phyloP scores from a whole-genome alignment of 73 alveolate genomes.

The Durusdinium trenchii region DNA sequence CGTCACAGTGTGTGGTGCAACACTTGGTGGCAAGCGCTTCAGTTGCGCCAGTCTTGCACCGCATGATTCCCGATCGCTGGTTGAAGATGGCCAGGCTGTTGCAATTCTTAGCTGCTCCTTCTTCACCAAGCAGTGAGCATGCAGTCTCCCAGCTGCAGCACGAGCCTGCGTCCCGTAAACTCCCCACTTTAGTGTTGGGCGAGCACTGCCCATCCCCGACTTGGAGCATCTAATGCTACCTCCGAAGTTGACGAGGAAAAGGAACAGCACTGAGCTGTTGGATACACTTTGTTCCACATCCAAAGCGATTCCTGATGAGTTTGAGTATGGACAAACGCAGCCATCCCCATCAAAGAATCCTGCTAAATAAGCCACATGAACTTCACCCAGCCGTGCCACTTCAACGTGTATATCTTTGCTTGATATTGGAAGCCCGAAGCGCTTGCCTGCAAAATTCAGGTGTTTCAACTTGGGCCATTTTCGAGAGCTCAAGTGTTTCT shows the following conservation, averaged over 20 bases:
- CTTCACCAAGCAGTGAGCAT: not conserved
- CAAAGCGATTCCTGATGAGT: not conserved
- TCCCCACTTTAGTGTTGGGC: not conserved
- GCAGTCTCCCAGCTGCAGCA: not conserved
- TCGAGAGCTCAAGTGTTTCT: not conserved
- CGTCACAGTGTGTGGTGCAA: not conserved
- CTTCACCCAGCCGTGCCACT: not conserved
- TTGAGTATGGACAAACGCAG: not conserved
- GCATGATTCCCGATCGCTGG: not conserved
- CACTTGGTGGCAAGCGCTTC: not conserved
- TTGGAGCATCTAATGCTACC: not conserved
- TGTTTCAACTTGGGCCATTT: not conserved
- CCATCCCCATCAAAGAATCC: conserved; percentile 37
- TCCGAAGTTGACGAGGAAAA: not conserved
- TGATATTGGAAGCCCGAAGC: not conserved
- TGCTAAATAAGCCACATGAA: not conserved
- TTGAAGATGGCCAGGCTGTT: not conserved
- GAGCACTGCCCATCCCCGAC: not conserved
- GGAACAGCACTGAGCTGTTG: not conserved
- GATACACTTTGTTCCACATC: not conserved
- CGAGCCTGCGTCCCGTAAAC: not conserved
- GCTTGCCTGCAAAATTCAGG: not conserved
- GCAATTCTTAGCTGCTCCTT: conserved; percentile 24
- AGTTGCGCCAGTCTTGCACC: not conserved
- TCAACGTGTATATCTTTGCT: not conserved